Evolutionary conservation across 768 basidiomycete species (phyloP).

Genomic region (Kwoniella botswanensis): DNA sequence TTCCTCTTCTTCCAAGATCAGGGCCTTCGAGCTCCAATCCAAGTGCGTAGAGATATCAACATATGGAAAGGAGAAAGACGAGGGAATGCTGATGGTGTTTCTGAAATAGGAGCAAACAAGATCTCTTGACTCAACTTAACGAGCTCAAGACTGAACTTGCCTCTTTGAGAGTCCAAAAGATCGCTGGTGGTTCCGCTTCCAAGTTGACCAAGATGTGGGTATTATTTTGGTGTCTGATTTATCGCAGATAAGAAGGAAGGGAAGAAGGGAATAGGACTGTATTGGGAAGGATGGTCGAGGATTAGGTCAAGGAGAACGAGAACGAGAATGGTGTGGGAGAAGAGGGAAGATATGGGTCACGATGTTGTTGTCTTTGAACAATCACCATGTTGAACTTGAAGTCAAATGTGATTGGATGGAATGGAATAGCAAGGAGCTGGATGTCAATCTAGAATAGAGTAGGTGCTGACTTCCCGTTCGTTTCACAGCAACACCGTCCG

Average conservation of each 20-base stretch:
- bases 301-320: neutral
- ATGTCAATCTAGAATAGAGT: neutral
- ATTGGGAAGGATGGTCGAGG: neutral
- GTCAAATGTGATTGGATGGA: neutral
- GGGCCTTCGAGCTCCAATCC: slow-evolving; percentile 59
- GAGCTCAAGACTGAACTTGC: slow-evolving; percentile 97
- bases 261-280: neutral
- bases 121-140: slow-evolving; percentile 88
- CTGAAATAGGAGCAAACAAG: slow-evolving; percentile 77
- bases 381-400: neutral
- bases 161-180: slow-evolving; percentile 94
- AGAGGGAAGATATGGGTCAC: too few species aligned
- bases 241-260: neutral
- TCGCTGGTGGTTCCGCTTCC: slow-evolving; percentile 89
- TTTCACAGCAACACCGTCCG: slow-evolving; percentile 80
- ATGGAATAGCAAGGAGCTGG: neutral
- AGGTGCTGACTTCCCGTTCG: slow-evolving; percentile 19
- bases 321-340: neutral
- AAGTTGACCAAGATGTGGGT: slow-evolving; percentile 98
- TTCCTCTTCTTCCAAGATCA: slow-evolving; percentile 54
- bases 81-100: slow-evolving; percentile 13
- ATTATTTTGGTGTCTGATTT: slow-evolving; percentile 10
- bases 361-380: neutral
- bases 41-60: slow-evolving; percentile 44
- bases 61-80: neutral